These are phyloP conservation scores for Auricularia heimuer DNA, from an alignment of 768 basidiomycete species.

Conservation along the genomic window DNA sequence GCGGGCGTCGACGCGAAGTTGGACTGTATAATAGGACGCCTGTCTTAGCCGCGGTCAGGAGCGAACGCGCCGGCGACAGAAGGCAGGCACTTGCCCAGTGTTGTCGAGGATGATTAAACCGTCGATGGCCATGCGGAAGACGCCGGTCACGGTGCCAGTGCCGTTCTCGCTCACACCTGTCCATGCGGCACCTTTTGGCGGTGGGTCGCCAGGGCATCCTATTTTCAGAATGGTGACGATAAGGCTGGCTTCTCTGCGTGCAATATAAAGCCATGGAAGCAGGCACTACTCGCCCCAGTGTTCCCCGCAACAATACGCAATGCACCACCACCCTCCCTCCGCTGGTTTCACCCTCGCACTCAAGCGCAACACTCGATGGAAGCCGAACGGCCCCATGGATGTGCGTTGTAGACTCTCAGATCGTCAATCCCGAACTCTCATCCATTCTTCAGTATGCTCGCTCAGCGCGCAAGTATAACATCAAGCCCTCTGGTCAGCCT, in stretches of 20 bases:
- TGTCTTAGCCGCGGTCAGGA: constrained; percentile 7
- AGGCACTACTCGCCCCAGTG: too few species aligned
- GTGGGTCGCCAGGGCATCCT: too few species aligned
- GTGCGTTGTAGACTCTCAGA: not conserved
- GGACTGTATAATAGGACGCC: constrained; percentile 76
- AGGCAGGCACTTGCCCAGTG: constrained; percentile 43
- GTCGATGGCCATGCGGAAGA: constrained; percentile 56
- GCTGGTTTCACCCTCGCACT: not conserved
- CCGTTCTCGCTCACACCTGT: not conserved
- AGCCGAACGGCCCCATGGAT: not conserved
- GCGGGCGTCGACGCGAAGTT: constrained; percentile 72
- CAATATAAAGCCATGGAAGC: too few species aligned
- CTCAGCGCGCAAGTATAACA: not conserved
- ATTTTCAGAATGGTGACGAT: too few species aligned
- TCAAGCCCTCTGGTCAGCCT: not conserved
- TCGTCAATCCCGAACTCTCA: not conserved
- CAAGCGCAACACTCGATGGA: not conserved
- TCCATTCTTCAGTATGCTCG: not conserved
- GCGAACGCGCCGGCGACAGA: not conserved
- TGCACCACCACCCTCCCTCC: not conserved
- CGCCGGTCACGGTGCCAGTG: not conserved
- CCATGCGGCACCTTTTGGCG: not conserved
- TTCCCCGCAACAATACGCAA: not conserved
- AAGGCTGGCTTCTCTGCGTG: too few species aligned
- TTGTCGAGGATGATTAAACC: constrained; percentile 72